Conservation (phyloP, 2,329 filamentous ascomycete genomes). For the Fusarium pseudoanthophilum region DNA sequence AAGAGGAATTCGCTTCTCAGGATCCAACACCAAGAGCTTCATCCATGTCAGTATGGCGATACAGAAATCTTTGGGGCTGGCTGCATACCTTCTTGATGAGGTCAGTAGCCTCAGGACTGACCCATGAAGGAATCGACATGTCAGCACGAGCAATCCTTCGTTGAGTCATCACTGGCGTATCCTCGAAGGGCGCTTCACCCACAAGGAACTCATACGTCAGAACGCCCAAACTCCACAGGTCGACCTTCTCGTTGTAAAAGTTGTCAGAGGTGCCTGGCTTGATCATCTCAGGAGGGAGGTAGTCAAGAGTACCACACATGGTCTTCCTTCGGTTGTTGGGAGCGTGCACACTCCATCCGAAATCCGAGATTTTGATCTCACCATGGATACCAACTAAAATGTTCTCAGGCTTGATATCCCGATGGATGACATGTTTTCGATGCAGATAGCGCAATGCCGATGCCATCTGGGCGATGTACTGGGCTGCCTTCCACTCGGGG, state of each 20-base stretch:
- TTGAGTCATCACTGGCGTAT: slow-evolving; percentile 94
- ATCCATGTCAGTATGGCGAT: slow-evolving; percentile 39
- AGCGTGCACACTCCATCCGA: slow-evolving; percentile 97
- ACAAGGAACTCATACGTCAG: slow-evolving; percentile 96
- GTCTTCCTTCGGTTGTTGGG: slow-evolving; percentile 94
- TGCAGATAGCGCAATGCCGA: slow-evolving; percentile 89
- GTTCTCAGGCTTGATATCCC: slow-evolving; percentile 98
- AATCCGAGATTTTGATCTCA: slow-evolving; percentile 98
- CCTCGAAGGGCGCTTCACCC: slow-evolving; percentile 96
- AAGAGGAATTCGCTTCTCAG: slow-evolving; percentile 90
- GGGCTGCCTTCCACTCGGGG: slow-evolving; percentile 84
- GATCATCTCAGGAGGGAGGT: slow-evolving; percentile 98
- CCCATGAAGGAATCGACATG: slow-evolving; percentile 91
- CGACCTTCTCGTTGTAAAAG: slow-evolving; percentile 94
- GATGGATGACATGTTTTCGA: slow-evolving; percentile 96
- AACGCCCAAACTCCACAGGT: slow-evolving; percentile 95
- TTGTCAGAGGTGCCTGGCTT: slow-evolving; percentile 83
- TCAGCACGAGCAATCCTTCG: slow-evolving; percentile 87
- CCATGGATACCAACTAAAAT: slow-evolving; percentile 96
- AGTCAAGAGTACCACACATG: slow-evolving; percentile 97
- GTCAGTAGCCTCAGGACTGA: slow-evolving; percentile 90
- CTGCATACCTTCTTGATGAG: slow-evolving; percentile 84
- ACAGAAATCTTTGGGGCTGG: neutral
- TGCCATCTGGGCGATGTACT: slow-evolving; percentile 90
- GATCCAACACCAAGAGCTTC: slow-evolving; percentile 88